These are phyloP conservation scores for Clitoria ternatea DNA, from an alignment of 306 rosid genomes.

Conservation along the genomic window DNA sequence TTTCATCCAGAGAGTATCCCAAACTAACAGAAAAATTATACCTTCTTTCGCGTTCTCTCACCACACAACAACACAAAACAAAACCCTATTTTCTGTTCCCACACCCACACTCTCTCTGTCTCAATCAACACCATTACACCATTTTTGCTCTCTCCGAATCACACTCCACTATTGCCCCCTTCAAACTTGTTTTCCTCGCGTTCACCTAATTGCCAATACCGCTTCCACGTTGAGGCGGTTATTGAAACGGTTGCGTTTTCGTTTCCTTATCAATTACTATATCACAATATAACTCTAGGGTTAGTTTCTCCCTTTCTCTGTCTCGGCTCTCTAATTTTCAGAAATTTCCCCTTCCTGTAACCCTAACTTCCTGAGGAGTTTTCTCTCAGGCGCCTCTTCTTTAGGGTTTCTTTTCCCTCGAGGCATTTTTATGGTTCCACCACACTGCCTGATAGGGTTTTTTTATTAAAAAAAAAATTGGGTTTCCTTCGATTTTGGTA, in stretches of 20 bases:
- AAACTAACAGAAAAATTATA: conserved; percentile 45
- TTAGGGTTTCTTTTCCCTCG: conserved; percentile 53
- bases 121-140: conserved; percentile 30
- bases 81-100: conserved; percentile 51
- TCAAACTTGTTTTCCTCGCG: conserved; percentile 30
- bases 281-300: conserved; percentile 53
- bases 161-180: not conserved
- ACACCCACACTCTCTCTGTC: conserved; percentile 17
- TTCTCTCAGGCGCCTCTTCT: not conserved
- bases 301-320: conserved; percentile 27
- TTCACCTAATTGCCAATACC: conserved; percentile 32
- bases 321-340: conserved; percentile 18
- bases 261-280: conserved; percentile 36
- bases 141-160: conserved; percentile 16
- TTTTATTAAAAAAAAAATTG: not conserved
- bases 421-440: conserved; percentile 13
- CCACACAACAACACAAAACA: conserved; percentile 25
- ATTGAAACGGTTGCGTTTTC: conserved; percentile 54
- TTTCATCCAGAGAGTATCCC: conserved; percentile 51
- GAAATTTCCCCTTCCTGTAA: conserved; percentile 21
- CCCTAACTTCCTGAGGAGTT: conserved; percentile 44
- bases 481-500: not conserved
- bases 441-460: conserved; percentile 33
- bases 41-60: conserved; percentile 33
- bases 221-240: conserved; percentile 33